Percentiles rank a stretch among this genome's conserved stretches.
These are phyloP conservation scores for Aspergillus tanneri DNA, from an alignment of 2,329 filamentous ascomycete genomes.

Conservation along the genomic window DNA sequence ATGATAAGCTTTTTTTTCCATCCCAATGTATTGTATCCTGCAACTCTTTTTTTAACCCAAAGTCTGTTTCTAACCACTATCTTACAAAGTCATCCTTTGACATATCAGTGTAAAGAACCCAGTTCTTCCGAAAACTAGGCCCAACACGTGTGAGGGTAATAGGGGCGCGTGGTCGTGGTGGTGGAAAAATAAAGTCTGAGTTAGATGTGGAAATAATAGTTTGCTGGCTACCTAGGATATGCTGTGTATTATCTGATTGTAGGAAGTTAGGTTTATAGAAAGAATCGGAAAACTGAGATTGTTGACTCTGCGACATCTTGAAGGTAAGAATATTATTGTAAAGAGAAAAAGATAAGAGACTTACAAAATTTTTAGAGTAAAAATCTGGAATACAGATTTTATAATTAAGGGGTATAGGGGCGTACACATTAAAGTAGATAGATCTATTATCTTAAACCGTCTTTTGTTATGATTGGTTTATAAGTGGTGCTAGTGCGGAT, in stretches of 20 bases:
- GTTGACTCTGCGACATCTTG: too few species aligned
- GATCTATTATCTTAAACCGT: too few species aligned
- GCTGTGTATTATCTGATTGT: slow-evolving; percentile 2
- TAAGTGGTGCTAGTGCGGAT: too few species aligned
- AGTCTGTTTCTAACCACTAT: slow-evolving; percentile 7
- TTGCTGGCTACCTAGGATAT: neutral
- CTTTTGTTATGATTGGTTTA: too few species aligned
- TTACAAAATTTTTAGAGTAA: too few species aligned
- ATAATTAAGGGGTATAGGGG: too few species aligned
- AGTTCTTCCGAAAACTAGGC: neutral
- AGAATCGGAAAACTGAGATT: neutral
- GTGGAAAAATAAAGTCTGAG: too few species aligned
- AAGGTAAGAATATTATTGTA: too few species aligned
- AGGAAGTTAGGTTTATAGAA: slow-evolving; percentile 2
- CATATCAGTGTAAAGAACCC: neutral
- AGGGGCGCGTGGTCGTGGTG: neutral
- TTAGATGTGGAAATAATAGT: too few species aligned
- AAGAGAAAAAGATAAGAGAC: too few species aligned
- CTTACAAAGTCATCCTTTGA: neutral
- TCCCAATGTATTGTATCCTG: neutral
- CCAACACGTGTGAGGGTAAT: neutral
- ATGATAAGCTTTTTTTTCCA: slow-evolving; percentile 4
- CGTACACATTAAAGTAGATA: too few species aligned
- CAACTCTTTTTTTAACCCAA: slow-evolving; percentile 2
- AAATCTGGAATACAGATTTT: too few species aligned